Conservation (phyloP, 140 eudicot species). For the Flaveria floridana region DNA sequence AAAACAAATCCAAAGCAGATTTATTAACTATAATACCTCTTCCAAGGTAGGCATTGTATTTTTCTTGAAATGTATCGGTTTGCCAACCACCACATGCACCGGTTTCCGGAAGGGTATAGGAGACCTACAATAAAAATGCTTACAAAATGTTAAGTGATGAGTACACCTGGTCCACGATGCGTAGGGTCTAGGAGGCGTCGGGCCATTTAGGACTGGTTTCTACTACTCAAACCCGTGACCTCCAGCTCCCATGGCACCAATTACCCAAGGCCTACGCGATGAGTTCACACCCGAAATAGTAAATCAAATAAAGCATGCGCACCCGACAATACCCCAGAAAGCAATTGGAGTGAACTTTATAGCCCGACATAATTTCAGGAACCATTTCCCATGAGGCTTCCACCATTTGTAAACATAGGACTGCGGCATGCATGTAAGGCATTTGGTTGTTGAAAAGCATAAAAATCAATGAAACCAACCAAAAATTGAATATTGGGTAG, state of each 20-base stretch:
- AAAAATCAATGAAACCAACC: neutral
- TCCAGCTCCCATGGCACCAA: too few species aligned
- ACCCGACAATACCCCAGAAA: conserved; percentile 96
- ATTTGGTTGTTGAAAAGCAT: neutral
- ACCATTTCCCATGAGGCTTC: conserved; percentile 77
- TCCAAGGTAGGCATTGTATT: conserved; percentile 66
- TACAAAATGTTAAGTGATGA: neutral
- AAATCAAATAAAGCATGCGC: conserved; percentile 29
- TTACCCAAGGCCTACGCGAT: too few species aligned
- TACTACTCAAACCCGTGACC: too few species aligned
- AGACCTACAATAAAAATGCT: conserved; percentile 45
- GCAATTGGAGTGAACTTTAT: conserved; percentile 72
- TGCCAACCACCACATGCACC: conserved; percentile 91
- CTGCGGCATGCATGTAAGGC: conserved; percentile 45
- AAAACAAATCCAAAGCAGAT: neutral
- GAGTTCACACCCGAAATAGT: neutral
- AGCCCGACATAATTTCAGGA: conserved; percentile 60
- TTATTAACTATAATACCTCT: conserved; percentile 56
- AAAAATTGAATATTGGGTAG: too few species aligned
- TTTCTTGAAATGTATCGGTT: conserved; percentile 61
- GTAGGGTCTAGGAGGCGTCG: too few species aligned
- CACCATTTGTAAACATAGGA: conserved; percentile 91
- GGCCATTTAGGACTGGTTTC: too few species aligned
- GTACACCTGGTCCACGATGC: neutral
- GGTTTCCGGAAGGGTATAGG: conserved; percentile 71